These are phyloP conservation scores for Euphrasia confusa DNA, from an alignment of 257 asterid species.

Conservation along the genomic window DNA sequence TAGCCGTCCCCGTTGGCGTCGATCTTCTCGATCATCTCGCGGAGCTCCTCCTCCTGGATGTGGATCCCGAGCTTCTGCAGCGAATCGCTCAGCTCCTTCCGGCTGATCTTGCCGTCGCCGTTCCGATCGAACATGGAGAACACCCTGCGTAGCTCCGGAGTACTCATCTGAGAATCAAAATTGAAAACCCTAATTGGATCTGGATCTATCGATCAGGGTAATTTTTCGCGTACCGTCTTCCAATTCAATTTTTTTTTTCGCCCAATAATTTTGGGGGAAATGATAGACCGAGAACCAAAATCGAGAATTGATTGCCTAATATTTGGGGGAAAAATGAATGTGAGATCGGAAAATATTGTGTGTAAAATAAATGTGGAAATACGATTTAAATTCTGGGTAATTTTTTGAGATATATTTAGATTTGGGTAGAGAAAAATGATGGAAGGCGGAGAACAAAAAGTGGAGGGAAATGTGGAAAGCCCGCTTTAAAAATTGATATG, in stretches of 20 bases:
- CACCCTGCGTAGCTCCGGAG: constrained; percentile 36
- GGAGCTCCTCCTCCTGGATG: constrained; percentile 40
- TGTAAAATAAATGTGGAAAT: not conserved
- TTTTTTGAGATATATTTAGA: not conserved
- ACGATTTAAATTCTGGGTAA: not conserved
- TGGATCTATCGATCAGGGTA: not conserved
- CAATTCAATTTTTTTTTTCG: not conserved
- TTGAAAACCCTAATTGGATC: not conserved
- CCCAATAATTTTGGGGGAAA: not conserved
- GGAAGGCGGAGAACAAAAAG: not conserved
- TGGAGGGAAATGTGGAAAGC: constrained; percentile 1
- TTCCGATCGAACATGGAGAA: constrained; percentile 50
- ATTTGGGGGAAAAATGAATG: not conserved
- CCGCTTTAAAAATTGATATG: not conserved
- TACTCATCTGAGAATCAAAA: not conserved
- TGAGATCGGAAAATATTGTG: not conserved
- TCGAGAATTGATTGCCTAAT: not conserved
- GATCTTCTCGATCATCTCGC: constrained; percentile 43
- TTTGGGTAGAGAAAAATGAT: too few relatives aligned
- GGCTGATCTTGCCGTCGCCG: constrained; percentile 50
- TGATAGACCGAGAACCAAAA: not conserved
- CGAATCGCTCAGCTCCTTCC: constrained; percentile 41
- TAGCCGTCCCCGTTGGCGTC: constrained; percentile 49
- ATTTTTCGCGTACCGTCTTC: not conserved
- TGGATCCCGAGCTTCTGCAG: constrained; percentile 45